Percentiles rank a stretch among this genome's conserved stretches.
These are phyloP conservation scores for Parastagonospora nodorum DNA, from an alignment of 2,329 filamentous ascomycete species.

Conservation along the genomic window DNA sequence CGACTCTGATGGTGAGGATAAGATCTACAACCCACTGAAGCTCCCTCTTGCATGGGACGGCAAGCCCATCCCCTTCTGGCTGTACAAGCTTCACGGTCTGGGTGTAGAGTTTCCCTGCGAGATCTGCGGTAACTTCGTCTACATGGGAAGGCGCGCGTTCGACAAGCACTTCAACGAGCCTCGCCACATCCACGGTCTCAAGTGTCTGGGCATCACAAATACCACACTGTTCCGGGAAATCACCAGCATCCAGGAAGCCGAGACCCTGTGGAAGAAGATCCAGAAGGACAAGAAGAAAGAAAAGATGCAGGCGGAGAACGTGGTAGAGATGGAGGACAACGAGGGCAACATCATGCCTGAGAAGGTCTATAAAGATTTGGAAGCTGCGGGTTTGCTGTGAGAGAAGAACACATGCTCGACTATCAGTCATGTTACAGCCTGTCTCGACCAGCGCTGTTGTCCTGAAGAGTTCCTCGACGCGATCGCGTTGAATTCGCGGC, in stretches of 20 bases:
- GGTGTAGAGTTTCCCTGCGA: slow-evolving; percentile 96
- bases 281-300: slow-evolving; percentile 81
- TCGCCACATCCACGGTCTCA: slow-evolving; percentile 88
- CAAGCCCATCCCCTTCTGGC: slow-evolving; percentile 98
- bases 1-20: slow-evolving; percentile 73
- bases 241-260: slow-evolving; percentile 85
- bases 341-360: slow-evolving; percentile 99
- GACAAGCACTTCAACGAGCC: slow-evolving; percentile 99
- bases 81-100: slow-evolving; percentile 94
- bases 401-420: neutral
- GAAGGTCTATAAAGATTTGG: slow-evolving; percentile 94
- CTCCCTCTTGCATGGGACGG: slow-evolving; percentile 96
- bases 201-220: slow-evolving; percentile 91
- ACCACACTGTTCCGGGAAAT: slow-evolving; percentile 93
- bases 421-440: neutral
- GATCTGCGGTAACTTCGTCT: slow-evolving; percentile 98
- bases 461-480: no score
- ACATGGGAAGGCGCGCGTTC: slow-evolving; percentile 93
- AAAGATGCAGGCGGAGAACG: slow-evolving; percentile 75
- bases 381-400: slow-evolving; percentile 77
- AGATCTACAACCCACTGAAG: slow-evolving; percentile 96
- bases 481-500: no score
- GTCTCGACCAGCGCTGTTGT: neutral
- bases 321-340: slow-evolving; percentile 98
- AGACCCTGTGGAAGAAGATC: slow-evolving; percentile 91